Percentiles rank a stretch among this genome's conserved stretches.
Conservation (phyloP, 2,329 filamentous ascomycete species). For the Exophiala dermatitidis region DNA sequence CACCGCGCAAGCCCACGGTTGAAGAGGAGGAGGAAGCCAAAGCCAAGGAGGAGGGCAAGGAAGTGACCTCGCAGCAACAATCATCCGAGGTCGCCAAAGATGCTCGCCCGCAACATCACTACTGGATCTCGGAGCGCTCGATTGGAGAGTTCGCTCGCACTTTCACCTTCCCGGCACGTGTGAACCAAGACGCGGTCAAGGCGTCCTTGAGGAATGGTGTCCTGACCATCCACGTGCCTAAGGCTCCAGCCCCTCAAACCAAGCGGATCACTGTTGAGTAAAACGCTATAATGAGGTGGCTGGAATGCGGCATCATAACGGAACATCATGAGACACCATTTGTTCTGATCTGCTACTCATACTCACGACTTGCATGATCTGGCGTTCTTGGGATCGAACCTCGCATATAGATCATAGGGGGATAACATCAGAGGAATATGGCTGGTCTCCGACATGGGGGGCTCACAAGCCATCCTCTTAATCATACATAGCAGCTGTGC, state of each 20-base stretch:
- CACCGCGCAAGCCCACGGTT: conserved; percentile 38
- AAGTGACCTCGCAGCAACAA: conserved; percentile 30
- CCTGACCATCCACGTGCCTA: conserved; percentile 51
- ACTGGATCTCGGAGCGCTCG: conserved; percentile 55
- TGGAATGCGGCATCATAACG: background rate
- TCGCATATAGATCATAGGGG: background rate
- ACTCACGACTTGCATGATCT: background rate
- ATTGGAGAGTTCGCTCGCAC: conserved; percentile 54
- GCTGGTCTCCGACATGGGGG: background rate
- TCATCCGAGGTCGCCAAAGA: conserved; percentile 25
- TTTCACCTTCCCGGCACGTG: conserved; percentile 52
- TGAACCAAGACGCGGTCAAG: conserved; percentile 56
- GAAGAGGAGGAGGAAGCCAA: conserved; percentile 37
- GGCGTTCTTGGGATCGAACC: background rate
- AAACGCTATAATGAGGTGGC: conserved; percentile 5
- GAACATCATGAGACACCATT: background rate
- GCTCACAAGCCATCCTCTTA: no score
- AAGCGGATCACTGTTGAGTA: conserved; percentile 54
- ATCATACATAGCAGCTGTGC: no score
- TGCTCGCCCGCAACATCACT: conserved; percentile 34
- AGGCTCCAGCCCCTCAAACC: conserved; percentile 42
- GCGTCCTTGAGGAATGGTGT: conserved; percentile 56
- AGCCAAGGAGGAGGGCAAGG: conserved; percentile 11
- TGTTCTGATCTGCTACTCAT: no score
- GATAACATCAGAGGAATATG: background rate